Base-by-base conservation (phyloP, 371 early-diverging fungal species). In the Mortierella sp. region DNA sequence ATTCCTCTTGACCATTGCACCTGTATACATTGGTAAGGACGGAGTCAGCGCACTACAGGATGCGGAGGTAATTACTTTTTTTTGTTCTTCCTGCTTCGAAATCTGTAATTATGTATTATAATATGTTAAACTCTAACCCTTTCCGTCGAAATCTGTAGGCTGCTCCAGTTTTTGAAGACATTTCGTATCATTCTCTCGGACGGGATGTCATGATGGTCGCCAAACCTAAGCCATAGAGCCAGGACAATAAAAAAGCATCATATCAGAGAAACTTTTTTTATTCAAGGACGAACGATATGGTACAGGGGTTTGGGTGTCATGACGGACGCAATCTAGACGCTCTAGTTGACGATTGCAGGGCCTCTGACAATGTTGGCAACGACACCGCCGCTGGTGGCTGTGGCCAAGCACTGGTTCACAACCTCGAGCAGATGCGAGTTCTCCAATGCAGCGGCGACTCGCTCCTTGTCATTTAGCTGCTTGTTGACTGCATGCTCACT, bases 401-500 rank as follows among this genome's bases (percentile, higher is more conserved):
- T 89, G 7, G 93, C 86, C 59, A 94, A 69, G 63, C 95, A 94
- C 71, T 97, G 96, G 66, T 97, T 96, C 32, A 97, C 97, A 0
- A 97, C 97, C 70, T 95, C 95, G 46, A 96, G 79, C 48, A 99
- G 79, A 75, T 96, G 94, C 7, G 83, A 83, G 82, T 99, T 99
- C 72, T 99, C 99, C 66, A 99, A 84, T 6, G 99, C 99, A 5
- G 99, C 99, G 4, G 97, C 97, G 7, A 99, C 99, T 58, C 99
- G 87, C 78, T 99, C 99, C 87, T 99, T 99, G 79, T 99, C 99
- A 80, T 97, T 97, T 56, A 99, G 84, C 81, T 99, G 99, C 81
- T 98, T 99, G 83, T 99, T 99, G 42, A 99, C 94, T 9, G 95
- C 94, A 28, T 86, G 83, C 76, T 98, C 99, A 15, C 94, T 93